phyloP scores from a whole-genome alignment of 1,284 basidiomycete species.

The Crepidotus sp. region DNA sequence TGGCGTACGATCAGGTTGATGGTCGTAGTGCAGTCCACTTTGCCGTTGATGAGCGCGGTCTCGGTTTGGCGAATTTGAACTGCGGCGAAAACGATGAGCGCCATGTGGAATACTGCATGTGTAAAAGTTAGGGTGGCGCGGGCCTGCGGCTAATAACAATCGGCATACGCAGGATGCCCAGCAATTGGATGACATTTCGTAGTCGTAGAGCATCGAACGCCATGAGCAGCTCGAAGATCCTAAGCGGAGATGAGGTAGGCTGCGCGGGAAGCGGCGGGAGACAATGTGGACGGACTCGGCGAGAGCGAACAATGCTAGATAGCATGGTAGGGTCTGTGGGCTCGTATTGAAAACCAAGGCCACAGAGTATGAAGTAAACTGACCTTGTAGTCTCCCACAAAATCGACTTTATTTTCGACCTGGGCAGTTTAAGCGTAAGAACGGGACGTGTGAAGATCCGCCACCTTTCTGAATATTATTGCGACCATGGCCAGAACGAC shows the following conservation, averaged over 20 bases:
- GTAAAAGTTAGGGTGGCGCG: neutral
- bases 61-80: constrained; percentile 68
- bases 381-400: constrained; percentile 47
- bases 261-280: constrained; percentile 4
- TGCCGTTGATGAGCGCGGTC: constrained; percentile 40
- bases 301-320: constrained; percentile 71
- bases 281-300: constrained; percentile 49
- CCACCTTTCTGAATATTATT: constrained; percentile 44
- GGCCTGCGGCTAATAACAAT: neutral
- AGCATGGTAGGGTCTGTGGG: constrained; percentile 70
- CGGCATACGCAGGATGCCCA: constrained; percentile 58
- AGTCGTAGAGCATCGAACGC: constrained; percentile 65
- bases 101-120: constrained; percentile 62
- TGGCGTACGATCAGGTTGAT: neutral
- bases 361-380: constrained; percentile 6
- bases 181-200: constrained; percentile 68
- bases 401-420: constrained; percentile 47
- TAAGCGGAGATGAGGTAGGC: constrained; percentile 22
- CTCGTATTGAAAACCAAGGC: constrained; percentile 1
- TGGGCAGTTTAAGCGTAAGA: constrained; percentile 22
- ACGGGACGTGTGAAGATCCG: constrained; percentile 14
- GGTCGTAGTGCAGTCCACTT: constrained; percentile 19
- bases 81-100: constrained; percentile 61
- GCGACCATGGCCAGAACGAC: constrained; percentile 45
- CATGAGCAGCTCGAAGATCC: constrained; percentile 66